Evolutionary conservation across 257 asterid genomes (phyloP), one percentile per base, ranked within the genome.

Genomic region (Cordia subcordata): DNA sequence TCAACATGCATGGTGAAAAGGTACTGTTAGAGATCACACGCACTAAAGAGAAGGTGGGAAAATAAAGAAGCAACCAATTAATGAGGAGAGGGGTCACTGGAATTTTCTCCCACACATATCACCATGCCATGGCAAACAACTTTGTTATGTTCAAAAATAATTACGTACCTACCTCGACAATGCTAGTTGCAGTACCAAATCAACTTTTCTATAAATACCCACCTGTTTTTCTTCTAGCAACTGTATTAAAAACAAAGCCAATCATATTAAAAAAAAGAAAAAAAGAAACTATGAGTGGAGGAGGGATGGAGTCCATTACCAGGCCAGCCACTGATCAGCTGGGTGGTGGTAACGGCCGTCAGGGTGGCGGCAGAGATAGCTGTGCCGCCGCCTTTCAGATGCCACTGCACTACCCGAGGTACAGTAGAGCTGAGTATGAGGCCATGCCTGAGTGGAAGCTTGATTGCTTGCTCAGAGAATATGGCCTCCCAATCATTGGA

Each of bases 371-470:
- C 12, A 42, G 47, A 10, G 47, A 42, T 42, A 4, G 53, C 8
- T 17, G 57, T 44, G 13, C n/a, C n/a, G n/a, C n/a, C n/a, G 61
- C 42, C 11, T 68, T 68, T 46, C 73, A 68, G 22, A 68, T 68
- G 73, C 73, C 73, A 11, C 16, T 62, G 45, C 64, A 69, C 47
- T 69, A 69, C 42, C 69, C 74, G 49, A 62, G 68, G 47, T 62
- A 54, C 61, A 60, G 61, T 17, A 32, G 73, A 60, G 58, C 63
- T 2, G 73, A 68, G 40, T 68, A 68, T 56, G 73, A 68, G 50
- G 22, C 11, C 23, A 68, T 68, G 73, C 73, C 73, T 17, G 73
- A 68, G 13, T 68, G 73, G 73, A 60, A 61, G 39, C 11, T 66
- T 1, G 71, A 66, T 39, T 66, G 71, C 20, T 40, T 66, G 47